Evolutionary conservation across 78 protist genomes (phyloP).

Genomic region (Cavenderia fasciculata): DNA sequence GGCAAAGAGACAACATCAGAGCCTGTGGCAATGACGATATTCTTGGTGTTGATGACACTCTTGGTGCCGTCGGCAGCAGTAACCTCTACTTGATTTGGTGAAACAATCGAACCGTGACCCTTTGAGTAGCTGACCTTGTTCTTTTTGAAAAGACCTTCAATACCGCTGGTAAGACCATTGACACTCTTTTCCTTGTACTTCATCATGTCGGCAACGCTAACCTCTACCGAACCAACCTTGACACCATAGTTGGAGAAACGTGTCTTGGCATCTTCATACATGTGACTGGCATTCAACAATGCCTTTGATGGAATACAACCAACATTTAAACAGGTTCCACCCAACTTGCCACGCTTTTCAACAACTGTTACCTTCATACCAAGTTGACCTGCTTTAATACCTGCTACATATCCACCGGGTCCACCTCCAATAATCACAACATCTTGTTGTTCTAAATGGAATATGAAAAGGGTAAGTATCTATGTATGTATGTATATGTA

Average conservation of each 20-base stretch:
- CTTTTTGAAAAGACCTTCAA: slow-evolving; percentile 98
- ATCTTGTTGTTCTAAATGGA: too few relatives aligned
- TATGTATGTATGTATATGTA: not conserved
- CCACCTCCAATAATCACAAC: slow-evolving; percentile 99
- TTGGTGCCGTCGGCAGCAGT: slow-evolving; percentile 75
- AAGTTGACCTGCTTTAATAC: slow-evolving; percentile 99
- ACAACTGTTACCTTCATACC: slow-evolving; percentile 90
- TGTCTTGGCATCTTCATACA: slow-evolving; percentile 88
- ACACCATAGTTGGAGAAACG: slow-evolving; percentile 89
- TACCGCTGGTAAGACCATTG: slow-evolving; percentile 89
- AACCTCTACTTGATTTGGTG: slow-evolving; percentile 81
- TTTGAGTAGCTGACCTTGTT: slow-evolving; percentile 92
- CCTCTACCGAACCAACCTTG: slow-evolving; percentile 48
- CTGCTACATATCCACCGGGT: slow-evolving; percentile 99
- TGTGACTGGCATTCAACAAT: slow-evolving; percentile 97
- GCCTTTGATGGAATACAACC: slow-evolving; percentile 99
- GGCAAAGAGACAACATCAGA: slow-evolving; percentile 92
- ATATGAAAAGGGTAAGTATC: too few relatives aligned
- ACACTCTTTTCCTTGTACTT: slow-evolving; percentile 90
- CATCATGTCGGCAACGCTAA: slow-evolving; percentile 90
- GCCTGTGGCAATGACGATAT: slow-evolving; percentile 97
- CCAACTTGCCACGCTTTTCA: slow-evolving; percentile 95
- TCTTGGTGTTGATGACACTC: slow-evolving; percentile 84
- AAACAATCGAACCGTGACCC: slow-evolving; percentile 89
- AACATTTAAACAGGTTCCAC: slow-evolving; percentile 99